Evolutionary conservation across 805 yeast genomes (phyloP), one percentile per base, ranked within the genome.

Genomic region (Vanderwaltozyma polyspora): DNA sequence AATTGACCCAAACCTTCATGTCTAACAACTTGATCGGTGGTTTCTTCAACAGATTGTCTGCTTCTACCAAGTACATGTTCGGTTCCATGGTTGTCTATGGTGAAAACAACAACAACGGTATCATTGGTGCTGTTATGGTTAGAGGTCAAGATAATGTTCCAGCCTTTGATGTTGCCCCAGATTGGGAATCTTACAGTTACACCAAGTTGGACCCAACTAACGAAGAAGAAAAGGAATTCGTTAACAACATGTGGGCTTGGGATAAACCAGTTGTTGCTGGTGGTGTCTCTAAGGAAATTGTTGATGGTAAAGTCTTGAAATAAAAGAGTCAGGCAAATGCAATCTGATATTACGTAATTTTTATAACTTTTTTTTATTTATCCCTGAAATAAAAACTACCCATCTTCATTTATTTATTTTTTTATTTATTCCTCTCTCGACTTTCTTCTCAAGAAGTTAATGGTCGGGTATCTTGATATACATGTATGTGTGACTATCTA

Each of bases 161-260:
- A 63, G 98, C 95, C 44, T 85, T 89, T 59, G 82, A 89, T 47
- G 97, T 91, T 63, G 98, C 97, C 58, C 96, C 97, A 67, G 98
- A 89, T 68, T 86, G 94, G 94, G 97, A 89, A 70, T 84, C 95
- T 34, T 89, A 84, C 70, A 60, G 62, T 40, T 85, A 73, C 82
- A 65, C 76, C 60, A 78, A 82, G 72, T 73, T 89, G 60, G 96
- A 89, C 60, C 72, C 81, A 41, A 54, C 85, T 53, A 74, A 76
- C 49, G 76, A 75, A 48, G 91, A 74, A 60, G 83, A 73, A 72
- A 79, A 72, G 67, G 82, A 70, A 46, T 83, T 85, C 59, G 63
- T 91, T 54, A 71, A 82, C 66, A 85, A 87, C 76, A 71, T 86
- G 79, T 84, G 94, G 79, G 94, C 97, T 54, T 89, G 97, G 97